Conservation (phyloP, 1,284 basidiomycete genomes). For the Pyrrhoderma noxium region DNA sequence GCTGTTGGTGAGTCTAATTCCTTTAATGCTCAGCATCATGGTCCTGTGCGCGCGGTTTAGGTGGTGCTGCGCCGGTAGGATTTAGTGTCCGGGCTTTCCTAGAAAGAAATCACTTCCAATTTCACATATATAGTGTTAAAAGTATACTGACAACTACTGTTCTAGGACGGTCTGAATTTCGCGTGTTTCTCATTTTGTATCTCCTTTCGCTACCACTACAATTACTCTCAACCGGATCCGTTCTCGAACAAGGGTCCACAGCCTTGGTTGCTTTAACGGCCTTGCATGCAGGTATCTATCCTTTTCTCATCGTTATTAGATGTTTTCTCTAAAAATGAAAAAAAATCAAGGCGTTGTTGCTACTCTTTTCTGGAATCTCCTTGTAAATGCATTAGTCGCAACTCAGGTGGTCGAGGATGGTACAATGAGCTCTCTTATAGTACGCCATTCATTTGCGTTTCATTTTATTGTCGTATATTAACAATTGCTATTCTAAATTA, state of each 20-base stretch:
- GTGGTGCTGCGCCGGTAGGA: not conserved
- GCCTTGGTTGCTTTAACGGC: conserved; percentile 65
- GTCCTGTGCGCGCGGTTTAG: conserved; percentile 2
- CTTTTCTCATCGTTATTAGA: not conserved
- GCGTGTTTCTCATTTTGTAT: conserved; percentile 58
- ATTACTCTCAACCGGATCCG: conserved; percentile 68
- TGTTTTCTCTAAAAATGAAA: not conserved
- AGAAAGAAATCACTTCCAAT: too few relatives aligned
- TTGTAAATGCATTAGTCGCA: conserved; percentile 74
- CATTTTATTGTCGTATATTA: not conserved
- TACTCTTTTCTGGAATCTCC: conserved; percentile 68
- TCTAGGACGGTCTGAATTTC: conserved; percentile 62
- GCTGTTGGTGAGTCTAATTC: conserved; percentile 34
- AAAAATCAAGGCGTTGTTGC: conserved; percentile 43
- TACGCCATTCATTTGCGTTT: conserved; percentile 31
- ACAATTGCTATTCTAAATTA: conserved; percentile 23
- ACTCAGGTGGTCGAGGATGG: conserved; percentile 83
- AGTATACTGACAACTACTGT: not conserved
- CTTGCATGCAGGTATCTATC: conserved; percentile 48
- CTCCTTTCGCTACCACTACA: conserved; percentile 68
- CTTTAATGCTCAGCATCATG: not conserved
- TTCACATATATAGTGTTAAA: too few relatives aligned
- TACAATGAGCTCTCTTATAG: conserved; percentile 60
- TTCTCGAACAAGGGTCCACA: conserved; percentile 68
- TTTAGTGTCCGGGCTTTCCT: too few relatives aligned